Evolutionary conservation across 208 protist genomes (phyloP), one percentile per base, ranked within the genome.

Genomic region (Leptomonas pyrrhocoris): DNA sequence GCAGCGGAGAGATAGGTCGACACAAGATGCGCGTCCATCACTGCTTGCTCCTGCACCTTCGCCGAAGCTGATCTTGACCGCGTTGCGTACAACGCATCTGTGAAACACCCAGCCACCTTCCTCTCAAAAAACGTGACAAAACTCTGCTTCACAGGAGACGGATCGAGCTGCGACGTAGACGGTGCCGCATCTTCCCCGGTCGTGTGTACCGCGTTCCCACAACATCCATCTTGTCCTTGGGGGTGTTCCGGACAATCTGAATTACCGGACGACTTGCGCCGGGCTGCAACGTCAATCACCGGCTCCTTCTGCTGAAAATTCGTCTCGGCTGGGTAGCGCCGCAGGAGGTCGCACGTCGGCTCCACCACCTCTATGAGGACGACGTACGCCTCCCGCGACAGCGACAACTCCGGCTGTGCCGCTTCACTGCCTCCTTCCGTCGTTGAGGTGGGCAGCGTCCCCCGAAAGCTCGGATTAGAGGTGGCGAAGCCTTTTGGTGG

Each of bases 341-440:
- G 70, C 19, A 86, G 67, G 8, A 86, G 42, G 15, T 83, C 74
- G 67, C 80, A 71, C 4, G 77, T 77, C 23, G 81, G 81, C 67
- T 86, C 81, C 42, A 86, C 55, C 25, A 81, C 77, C 36, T 54
- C 43, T 18, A 66, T 54, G 15, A 84, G 55, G 2, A 84, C 11
- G 16, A 50, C 34, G 38, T 74, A 79, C 12, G 68, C 78, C 1
- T 48, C 30, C 45, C 46, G 36, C 16, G 78, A 83, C 16, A 83
- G 62, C 61, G 36, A 13, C 61, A 56, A 18, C 23, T 67, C 16
- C 49, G 13, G 46, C 21, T 31, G n/a, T 2, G 16, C 55, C 23
- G 30, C 55, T 21, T 8, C 55, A 38, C 36, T 45, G 36, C 55
- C 30, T 28, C 55, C 55, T 3, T 60, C 36, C 31, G 23, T 16